Conservation (phyloP, 1,284 basidiomycete genomes). For the Cryptococcus sp. region DNA sequence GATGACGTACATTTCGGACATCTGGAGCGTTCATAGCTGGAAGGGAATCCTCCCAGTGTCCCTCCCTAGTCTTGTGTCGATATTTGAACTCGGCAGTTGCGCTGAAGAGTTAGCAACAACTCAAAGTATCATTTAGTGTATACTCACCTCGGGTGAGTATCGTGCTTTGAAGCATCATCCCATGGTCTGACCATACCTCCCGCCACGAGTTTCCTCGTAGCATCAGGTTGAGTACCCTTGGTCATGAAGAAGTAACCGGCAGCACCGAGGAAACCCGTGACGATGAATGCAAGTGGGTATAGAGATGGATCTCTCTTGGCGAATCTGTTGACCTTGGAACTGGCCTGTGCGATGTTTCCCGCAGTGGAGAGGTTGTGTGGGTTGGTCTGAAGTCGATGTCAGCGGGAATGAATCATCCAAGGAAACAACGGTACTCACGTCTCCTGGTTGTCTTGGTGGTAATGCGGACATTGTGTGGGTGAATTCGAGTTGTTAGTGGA, state of each 20-base stretch:
- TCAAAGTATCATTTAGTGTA: neutral
- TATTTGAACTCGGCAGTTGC: slow-evolving; percentile 45
- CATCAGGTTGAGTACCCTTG: slow-evolving; percentile 36
- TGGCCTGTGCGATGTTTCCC: slow-evolving; percentile 38
- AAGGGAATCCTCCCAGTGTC: slow-evolving; percentile 42
- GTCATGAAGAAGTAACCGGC: slow-evolving; percentile 46
- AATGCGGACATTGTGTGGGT: too few relatives aligned
- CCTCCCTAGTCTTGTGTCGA: slow-evolving; percentile 45
- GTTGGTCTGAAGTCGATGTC: slow-evolving; percentile 19
- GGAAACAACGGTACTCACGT: too few relatives aligned
- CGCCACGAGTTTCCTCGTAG: slow-evolving; percentile 24
- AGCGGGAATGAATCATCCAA: neutral
- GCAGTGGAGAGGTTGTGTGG: slow-evolving; percentile 34
- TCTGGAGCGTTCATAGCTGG: slow-evolving; percentile 36
- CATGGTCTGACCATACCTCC: slow-evolving; percentile 42
- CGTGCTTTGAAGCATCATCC: slow-evolving; percentile 38
- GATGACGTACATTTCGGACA: slow-evolving; percentile 28
- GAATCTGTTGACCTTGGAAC: slow-evolving; percentile 42
- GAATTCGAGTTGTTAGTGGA: too few relatives aligned
- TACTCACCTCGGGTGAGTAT: slow-evolving; percentile 36
- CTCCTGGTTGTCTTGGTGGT: too few relatives aligned
- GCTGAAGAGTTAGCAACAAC: slow-evolving; percentile 1
- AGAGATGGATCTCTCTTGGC: slow-evolving; percentile 47
- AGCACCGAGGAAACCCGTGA: slow-evolving; percentile 36
- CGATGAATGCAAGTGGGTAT: slow-evolving; percentile 43